Percentiles rank a stretch among this genome's conserved stretches.
Evolutionary conservation across 2,329 filamentous ascomycete species (phyloP).

Genomic region (Talaromyces rugulosus): DNA sequence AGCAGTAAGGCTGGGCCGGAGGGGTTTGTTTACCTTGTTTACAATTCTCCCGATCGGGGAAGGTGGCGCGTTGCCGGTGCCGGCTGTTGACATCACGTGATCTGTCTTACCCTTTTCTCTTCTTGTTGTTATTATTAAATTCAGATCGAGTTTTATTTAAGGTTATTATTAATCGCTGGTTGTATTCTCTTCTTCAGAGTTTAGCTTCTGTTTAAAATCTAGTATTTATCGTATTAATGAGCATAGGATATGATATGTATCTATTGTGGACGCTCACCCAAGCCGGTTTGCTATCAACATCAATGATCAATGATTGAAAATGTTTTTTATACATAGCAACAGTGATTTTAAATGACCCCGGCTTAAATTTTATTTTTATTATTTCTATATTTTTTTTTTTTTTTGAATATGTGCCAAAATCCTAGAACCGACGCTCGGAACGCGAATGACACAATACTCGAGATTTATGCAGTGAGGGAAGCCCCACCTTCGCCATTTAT

Average conservation of each 20-base stretch:
- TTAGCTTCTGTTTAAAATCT: too few relatives aligned
- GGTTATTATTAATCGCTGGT: too few relatives aligned
- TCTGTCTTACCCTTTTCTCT: neutral
- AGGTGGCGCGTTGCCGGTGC: slow-evolving; percentile 15
- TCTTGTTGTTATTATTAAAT: too few relatives aligned
- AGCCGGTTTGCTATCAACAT: too few relatives aligned
- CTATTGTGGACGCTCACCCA: too few relatives aligned
- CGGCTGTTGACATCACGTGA: slow-evolving; percentile 10
- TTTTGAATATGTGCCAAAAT: neutral
- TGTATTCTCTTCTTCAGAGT: too few relatives aligned
- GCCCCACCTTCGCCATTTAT: neutral
- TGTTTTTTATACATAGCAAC: neutral
- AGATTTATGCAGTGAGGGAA: neutral
- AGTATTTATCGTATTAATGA: too few relatives aligned
- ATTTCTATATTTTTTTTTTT: neutral
- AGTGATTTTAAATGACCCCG: too few relatives aligned
- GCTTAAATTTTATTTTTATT: neutral
- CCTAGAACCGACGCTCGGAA: neutral
- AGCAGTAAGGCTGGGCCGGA: slow-evolving; percentile 8
- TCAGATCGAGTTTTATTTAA: too few relatives aligned
- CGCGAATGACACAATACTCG: neutral
- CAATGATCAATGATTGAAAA: too few relatives aligned
- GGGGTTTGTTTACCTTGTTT: slow-evolving; percentile 20
- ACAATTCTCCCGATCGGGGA: slow-evolving; percentile 40
- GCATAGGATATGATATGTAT: too few relatives aligned